Base-by-base conservation (phyloP, 208 protist genomes). In the Leishmania tarentolae region DNA sequence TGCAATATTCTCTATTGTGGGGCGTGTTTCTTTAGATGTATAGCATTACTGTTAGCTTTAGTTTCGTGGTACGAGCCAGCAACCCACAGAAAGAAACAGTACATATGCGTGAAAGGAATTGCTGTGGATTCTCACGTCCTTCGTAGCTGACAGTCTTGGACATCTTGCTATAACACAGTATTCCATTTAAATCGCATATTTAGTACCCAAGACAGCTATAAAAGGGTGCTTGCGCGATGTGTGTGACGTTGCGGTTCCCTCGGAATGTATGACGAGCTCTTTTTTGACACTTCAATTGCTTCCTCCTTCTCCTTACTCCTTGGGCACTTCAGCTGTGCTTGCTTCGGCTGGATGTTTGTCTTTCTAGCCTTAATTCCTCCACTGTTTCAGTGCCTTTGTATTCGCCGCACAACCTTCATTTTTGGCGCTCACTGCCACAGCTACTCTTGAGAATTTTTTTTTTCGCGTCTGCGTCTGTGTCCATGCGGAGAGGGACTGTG, bases 11-110 rank as follows among this genome's bases (percentile, higher is more conserved):
- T 52, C 11, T 72, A 13, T 40, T 59, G 35, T 66, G 66, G 15
- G 31, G 44, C 15, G 40, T 75, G 3, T 4, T 65, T 77, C 5
- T 78, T 9, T 52, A 52, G 72, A 76, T 76, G 72, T 76, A 76
- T n/a, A 11, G 35, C 1, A 61, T 28, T 15, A n/a, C 31, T 35
- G 21, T n/a, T 31, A 76, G 52, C 46, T 76, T 0, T 35, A n/a
- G 17, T 73, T 73, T 73, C 15, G n/a, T 73, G 8, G 19, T 37
- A 73, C 21, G 5, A 9, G 5, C 50, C 31, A n/a, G 9, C 21
- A 24, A 73, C 28, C 4, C 3, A 35, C 13, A 21, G 21, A 4
- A 37, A 8, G 11, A 37, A 4, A 37, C 50, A 28, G 2, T 15
- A 28, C 46, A 13, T 28, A 37, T 31, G 37, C 24, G 37, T 3